Conservation (phyloP, 768 basidiomycete genomes). For the Nidularia pulvinata region DNA sequence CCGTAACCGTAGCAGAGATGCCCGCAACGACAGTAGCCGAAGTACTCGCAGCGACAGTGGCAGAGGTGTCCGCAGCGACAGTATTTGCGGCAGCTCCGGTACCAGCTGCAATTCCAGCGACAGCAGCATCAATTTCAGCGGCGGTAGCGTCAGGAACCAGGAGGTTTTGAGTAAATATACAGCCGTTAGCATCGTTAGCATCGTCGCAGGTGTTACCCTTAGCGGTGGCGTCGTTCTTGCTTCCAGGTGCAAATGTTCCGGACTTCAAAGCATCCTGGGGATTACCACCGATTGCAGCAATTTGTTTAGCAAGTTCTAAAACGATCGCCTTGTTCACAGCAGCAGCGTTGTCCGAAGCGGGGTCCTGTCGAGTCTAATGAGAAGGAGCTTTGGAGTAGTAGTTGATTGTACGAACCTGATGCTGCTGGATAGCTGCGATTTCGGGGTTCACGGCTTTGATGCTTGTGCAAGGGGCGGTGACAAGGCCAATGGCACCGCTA, state of each 20-base stretch:
- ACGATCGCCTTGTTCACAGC: slow-evolving; percentile 63
- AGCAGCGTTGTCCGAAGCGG: slow-evolving; percentile 57
- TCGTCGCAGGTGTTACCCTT: slow-evolving; percentile 58
- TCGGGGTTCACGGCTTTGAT: slow-evolving; percentile 61
- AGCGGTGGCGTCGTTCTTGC: slow-evolving; percentile 47
- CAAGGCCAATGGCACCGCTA: slow-evolving; percentile 50
- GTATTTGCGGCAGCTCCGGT: not conserved
- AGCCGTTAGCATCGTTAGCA: slow-evolving; percentile 51
- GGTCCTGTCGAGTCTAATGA: slow-evolving; percentile 39
- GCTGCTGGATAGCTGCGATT: slow-evolving; percentile 63
- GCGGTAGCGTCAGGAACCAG: slow-evolving; percentile 54
- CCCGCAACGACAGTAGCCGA: too few species aligned
- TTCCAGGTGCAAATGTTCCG: slow-evolving; percentile 63
- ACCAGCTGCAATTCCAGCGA: slow-evolving; percentile 21
- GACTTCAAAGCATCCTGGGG: slow-evolving; percentile 56
- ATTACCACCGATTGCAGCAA: slow-evolving; percentile 61
- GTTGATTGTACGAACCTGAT: slow-evolving; percentile 35
- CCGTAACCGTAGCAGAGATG: too few species aligned
- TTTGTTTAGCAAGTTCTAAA: slow-evolving; percentile 64
- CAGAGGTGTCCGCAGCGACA: too few species aligned
- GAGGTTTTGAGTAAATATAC: slow-evolving; percentile 65
- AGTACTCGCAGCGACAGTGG: too few species aligned
- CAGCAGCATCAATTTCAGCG: slow-evolving; percentile 57
- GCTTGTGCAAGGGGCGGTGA: slow-evolving; percentile 47
- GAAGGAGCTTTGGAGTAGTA: not conserved